Evolutionary conservation across 768 basidiomycete genomes (phyloP).

Genomic region (Tricholoma saponaceum): DNA sequence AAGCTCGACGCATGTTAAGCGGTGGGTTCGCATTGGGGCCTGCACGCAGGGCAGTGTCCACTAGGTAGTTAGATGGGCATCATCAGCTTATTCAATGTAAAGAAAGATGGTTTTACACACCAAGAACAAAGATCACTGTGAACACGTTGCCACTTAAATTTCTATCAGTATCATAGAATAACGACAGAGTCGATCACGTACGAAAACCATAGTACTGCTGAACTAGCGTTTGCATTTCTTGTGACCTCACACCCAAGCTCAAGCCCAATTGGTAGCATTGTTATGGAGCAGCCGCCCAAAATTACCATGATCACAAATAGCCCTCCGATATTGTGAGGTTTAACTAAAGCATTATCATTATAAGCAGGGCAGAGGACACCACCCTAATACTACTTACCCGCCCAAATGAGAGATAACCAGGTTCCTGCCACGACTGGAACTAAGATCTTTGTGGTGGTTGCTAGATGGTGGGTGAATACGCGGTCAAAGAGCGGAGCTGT

Average conservation of each 20-base stretch:
- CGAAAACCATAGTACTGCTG: conserved; percentile 75
- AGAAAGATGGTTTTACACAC: conserved; percentile 30
- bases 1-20: conserved; percentile 62
- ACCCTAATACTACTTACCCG: conserved; percentile 41
- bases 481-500: conserved; percentile 79
- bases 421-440: conserved; percentile 56
- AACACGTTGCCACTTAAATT: conserved; percentile 57
- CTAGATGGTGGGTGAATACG: conserved; percentile 73
- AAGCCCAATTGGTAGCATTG: conserved; percentile 70
- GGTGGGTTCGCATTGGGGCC: conserved; percentile 60
- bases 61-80: conserved; percentile 29
- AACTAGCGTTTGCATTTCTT: conserved; percentile 72
- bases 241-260: conserved; percentile 81
- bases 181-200: conserved; percentile 28
- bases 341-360: conserved; percentile 36
- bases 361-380: background rate
- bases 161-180: background rate
- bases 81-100: background rate
- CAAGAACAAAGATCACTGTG: conserved; percentile 56
- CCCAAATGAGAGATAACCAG: conserved; percentile 82
- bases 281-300: conserved; percentile 61
- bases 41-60: conserved; percentile 64
- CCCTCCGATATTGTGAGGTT: conserved; percentile 52
- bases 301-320: conserved; percentile 67
- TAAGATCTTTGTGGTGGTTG: conserved; percentile 51